Conservation (phyloP, 2,329 filamentous ascomycete species). For the Fusarium circinatum region DNA sequence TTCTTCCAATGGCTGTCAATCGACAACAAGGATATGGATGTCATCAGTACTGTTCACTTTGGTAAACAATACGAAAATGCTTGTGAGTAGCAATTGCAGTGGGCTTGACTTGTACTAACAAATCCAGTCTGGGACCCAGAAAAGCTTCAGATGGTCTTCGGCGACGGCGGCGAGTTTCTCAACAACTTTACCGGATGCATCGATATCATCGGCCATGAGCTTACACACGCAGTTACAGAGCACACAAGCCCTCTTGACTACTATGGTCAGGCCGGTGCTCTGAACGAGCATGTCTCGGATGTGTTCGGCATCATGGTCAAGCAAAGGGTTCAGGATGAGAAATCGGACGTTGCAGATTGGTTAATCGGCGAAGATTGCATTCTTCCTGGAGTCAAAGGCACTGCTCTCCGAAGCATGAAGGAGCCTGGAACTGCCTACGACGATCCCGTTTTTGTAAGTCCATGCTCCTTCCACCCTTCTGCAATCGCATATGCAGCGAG, state of each 20-base stretch:
- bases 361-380: slow-evolving; percentile 65
- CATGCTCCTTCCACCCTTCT: neutral
- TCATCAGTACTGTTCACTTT: slow-evolving; percentile 65
- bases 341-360: slow-evolving; percentile 61
- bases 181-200: slow-evolving; percentile 62
- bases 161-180: slow-evolving; percentile 63
- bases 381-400: slow-evolving; percentile 60
- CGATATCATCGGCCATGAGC: slow-evolving; percentile 67
- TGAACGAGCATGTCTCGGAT: slow-evolving; percentile 68
- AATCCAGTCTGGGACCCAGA: slow-evolving; percentile 61
- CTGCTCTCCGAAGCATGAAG: slow-evolving; percentile 65
- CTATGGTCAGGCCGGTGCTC: slow-evolving; percentile 61
- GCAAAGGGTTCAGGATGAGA: slow-evolving; percentile 60
- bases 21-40: slow-evolving; percentile 60
- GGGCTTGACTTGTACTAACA: neutral
- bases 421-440: slow-evolving; percentile 63
- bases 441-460: slow-evolving; percentile 58
- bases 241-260: slow-evolving; percentile 62
- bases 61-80: slow-evolving; percentile 62
- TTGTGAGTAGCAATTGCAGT: slow-evolving; percentile 47
- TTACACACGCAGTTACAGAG: slow-evolving; percentile 66
- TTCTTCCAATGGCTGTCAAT: slow-evolving; percentile 63
- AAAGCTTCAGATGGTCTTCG: slow-evolving; percentile 64
- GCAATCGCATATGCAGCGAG: no score
- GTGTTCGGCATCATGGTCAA: slow-evolving; percentile 68